These are phyloP conservation scores for Penicillium egyptiacum DNA, from an alignment of 495 filamentous ascomycete genomes.

Conservation along the genomic window DNA sequence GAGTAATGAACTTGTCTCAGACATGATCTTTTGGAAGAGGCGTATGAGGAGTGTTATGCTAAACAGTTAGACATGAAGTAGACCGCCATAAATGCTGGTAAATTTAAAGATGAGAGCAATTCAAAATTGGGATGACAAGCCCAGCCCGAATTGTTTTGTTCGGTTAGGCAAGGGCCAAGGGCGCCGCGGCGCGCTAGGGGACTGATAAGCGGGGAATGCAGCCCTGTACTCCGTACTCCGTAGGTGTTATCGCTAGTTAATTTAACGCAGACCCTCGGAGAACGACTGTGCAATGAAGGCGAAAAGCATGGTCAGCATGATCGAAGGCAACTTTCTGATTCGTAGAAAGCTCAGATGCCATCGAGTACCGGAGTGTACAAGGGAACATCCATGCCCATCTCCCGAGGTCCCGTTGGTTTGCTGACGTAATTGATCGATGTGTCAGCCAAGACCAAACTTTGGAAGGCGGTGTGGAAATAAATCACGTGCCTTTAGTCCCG, in stretches of 20 bases:
- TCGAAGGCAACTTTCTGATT: not conserved
- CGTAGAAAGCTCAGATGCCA: not conserved
- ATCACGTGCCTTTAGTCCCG: conserved; percentile 29
- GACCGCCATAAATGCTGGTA: conserved; percentile 6
- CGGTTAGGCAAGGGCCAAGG: conserved; percentile 21
- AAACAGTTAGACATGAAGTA: not conserved
- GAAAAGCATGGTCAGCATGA: not conserved
- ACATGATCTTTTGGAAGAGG: conserved; percentile 21
- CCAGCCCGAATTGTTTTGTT: not conserved
- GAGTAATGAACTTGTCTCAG: conserved; percentile 29
- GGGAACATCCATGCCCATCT: not conserved
- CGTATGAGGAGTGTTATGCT: not conserved
- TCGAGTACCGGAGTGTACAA: not conserved
- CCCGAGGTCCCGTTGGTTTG: not conserved
- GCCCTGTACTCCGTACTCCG: too few species aligned
- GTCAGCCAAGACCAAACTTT: not conserved
- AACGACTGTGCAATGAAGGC: not conserved
- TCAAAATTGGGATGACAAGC: not conserved
- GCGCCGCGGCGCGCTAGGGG: conserved; percentile 18
- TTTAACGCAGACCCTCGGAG: not conserved
- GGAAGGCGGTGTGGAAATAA: conserved; percentile 24
- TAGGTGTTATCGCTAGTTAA: conserved; percentile 7
- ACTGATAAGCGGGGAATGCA: conserved; percentile 12
- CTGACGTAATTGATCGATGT: conserved; percentile 1
- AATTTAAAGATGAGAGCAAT: not conserved